Evolutionary conservation across 2,329 filamentous ascomycete genomes (phyloP).

Genomic region (Aspergillus sp.): DNA sequence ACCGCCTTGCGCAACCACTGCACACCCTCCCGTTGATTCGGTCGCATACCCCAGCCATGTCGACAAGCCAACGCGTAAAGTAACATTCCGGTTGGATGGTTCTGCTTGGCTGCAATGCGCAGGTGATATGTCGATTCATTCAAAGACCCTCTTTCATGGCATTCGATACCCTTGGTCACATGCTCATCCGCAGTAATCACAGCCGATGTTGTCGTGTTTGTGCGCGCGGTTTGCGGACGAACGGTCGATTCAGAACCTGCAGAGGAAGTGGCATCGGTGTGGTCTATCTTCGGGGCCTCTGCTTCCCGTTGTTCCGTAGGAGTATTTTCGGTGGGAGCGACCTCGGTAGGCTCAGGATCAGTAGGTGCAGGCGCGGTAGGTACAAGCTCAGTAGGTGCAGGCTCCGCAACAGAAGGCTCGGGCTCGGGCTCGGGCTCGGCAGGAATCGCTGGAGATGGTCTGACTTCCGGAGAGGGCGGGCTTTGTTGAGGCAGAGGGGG

Average conservation of each 20-base stretch:
- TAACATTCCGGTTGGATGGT: slow-evolving; percentile 91
- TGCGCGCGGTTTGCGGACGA: slow-evolving; percentile 40
- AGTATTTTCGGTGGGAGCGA: slow-evolving; percentile 4
- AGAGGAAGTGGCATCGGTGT: slow-evolving; percentile 54
- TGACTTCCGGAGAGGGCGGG: slow-evolving; percentile 7
- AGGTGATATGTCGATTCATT: slow-evolving; percentile 97
- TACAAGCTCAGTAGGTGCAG: slow-evolving; percentile 11
- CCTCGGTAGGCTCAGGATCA: slow-evolving; percentile 12
- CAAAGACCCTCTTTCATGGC: slow-evolving; percentile 82
- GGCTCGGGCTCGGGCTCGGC: background rate
- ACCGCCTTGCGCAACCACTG: slow-evolving; percentile 91
- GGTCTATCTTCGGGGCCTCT: slow-evolving; percentile 23
- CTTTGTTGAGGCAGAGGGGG: slow-evolving; percentile 4
- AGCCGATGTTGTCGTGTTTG: slow-evolving; percentile 30
- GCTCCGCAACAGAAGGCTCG: slow-evolving; percentile 2
- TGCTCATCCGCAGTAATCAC: slow-evolving; percentile 71
- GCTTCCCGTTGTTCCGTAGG: slow-evolving; percentile 5
- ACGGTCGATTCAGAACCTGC: slow-evolving; percentile 67
- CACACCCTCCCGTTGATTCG: slow-evolving; percentile 86
- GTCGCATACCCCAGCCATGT: slow-evolving; percentile 96
- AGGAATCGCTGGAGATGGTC: background rate
- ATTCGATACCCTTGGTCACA: slow-evolving; percentile 82
- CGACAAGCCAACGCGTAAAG: slow-evolving; percentile 92
- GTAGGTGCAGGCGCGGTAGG: slow-evolving; percentile 12
- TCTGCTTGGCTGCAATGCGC: slow-evolving; percentile 80